Base-by-base conservation (phyloP, 1,139 yeast genomes). In the Yamadazyma buinensis region DNA sequence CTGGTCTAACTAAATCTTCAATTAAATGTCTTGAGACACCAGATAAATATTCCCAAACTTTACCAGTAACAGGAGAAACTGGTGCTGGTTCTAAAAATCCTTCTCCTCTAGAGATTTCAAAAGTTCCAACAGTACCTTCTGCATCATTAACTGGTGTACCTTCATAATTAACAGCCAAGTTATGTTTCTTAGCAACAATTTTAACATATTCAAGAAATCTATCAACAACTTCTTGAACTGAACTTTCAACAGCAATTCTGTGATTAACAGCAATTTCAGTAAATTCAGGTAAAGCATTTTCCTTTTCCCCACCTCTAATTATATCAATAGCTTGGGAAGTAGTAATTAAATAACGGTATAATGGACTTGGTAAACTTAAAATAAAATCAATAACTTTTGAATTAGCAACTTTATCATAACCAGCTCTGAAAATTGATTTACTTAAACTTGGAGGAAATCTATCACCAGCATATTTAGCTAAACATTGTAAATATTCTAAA, bases 11-110 rank as follows among this genome's bases (percentile, higher is more conserved):
- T 44, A 64, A 52, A 30, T 65, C 70, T 42, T 70, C 73, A 36
- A 59, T 53, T 26, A 72, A 65, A 41, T 67, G 71, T 46, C 73
- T 60, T n/a, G 67, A 59, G 10, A 60, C 61, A 12, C 72, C 71
- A 5, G 72, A 63, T 39, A 68, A 54, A 34, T 61, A 55, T 31
- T 59, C 51, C 72, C 72, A 68, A 3, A 59, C 67, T 21, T 59
- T 63, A 31, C 59, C 70, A 29, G 57, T 44, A 6, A 51, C 36
- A 3, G 73, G 72, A 12, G 71, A 46, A 3, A 57, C 52, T 1
- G 71, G 72, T 1, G 73, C 67, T 11, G 65, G 54, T 32, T 62
- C 63, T 22, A 60, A 48, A 17, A 17, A 5, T 17, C 19, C 19
- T 1, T 49, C 35, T 9, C 41, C 35, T 8, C 17, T 18, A 15